Base-by-base conservation (phyloP, 768 basidiomycete genomes). In the Amanita pseudoporphyria region DNA sequence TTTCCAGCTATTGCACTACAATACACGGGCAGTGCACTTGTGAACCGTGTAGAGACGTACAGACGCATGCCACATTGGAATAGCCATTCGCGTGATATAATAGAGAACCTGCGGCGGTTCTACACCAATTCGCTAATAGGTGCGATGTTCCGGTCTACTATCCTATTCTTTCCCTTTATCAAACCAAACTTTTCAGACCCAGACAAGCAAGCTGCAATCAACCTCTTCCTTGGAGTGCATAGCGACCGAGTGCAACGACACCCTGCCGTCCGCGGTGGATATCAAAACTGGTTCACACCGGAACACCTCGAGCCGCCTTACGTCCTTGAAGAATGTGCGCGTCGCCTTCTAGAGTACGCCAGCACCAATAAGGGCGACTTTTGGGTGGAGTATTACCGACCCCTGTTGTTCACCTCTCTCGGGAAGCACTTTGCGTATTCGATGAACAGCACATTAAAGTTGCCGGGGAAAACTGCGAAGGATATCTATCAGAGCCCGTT, bases 21-120 rank as follows among this genome's bases (percentile, higher is more conserved):
- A 61, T 99, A 99, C 59, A 96, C 93, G 0, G 96, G 96, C 1
- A 93, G 90, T 60, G 91, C 92, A 0, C 79, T 98, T 7, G 94
- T 98, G 39, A 98, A 97, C 58, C 76, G 94, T 2, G 91, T 97
- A 6, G 94, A 98, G 62, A 96, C 90, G 1, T 98, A 97, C 59
- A 81, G 94, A 36, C 79, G 91, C 24, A 92, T 93, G 77, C 89
- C 89, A 0, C 92, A 96, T 54, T 98, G 95, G 94, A 92, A 91
- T 59, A 93, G 90, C 57, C 95, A 97, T 65, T 96, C 93, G 1
- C 74, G 95, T 31, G 94, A 97, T 62, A 90, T 97, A 58, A 90
- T 93, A 54, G 93, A 96, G 66, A 95, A 94, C 59, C 84, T 98
- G 46, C 75, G 90, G 44, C 79, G 95, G 16, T 96, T 95, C 62